Evolutionary conservation across 2,329 filamentous ascomycete genomes (phyloP), one percentile per base, ranked within the genome.

Genomic region (Monilinia fructicola): DNA sequence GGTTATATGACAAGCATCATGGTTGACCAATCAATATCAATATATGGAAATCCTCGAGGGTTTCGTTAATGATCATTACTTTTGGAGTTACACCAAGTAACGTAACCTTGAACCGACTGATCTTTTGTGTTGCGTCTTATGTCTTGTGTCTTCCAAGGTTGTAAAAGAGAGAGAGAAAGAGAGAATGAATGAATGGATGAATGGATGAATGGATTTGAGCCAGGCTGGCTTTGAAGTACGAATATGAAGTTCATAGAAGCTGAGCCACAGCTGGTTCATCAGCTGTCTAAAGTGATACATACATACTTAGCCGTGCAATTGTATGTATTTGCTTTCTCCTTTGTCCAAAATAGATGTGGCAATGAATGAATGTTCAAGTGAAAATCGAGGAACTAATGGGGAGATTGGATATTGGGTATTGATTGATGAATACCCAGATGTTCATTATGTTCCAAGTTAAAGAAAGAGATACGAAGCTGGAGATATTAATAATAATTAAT

Each of bases 11-110:
- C 23, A 16, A 6, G 46, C 21, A 26, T 52, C 14, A 53, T n/a
- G 40, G 26, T 23, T 48, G 18, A 26, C 42, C 42, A 59, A 48
- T 59, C 56, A 35, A 48, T 48, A 60, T 35, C 42, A 60, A 48
- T 35, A 48, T 23, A 35, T 23, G 56, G 35, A n/a, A 16, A 60
- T 23, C 56, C 56, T 60, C 11, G 56, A 38, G 9, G 56, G 18
- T 28, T 28, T 48, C 16, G 16, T 12, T 40, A 14, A 31, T 46
- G 40, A 44, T 28, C 11, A 31, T 31, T 23, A 40, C 40, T 58
- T 58, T 31, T 31, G 23, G 28, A 58, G 23, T 21, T 44, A 18
- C 3, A 14, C 38, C 16, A 58, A 26, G 10, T 14, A n/a, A n/a
- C n/a, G n/a, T n/a, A n/a, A n/a, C n/a, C n/a, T n/a, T n/a, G n/a